Percentiles rank a stretch among this genome's conserved stretches.
Evolutionary conservation across 2,329 filamentous ascomycete genomes (phyloP).

Genomic region (Phialocephala subalpina): DNA sequence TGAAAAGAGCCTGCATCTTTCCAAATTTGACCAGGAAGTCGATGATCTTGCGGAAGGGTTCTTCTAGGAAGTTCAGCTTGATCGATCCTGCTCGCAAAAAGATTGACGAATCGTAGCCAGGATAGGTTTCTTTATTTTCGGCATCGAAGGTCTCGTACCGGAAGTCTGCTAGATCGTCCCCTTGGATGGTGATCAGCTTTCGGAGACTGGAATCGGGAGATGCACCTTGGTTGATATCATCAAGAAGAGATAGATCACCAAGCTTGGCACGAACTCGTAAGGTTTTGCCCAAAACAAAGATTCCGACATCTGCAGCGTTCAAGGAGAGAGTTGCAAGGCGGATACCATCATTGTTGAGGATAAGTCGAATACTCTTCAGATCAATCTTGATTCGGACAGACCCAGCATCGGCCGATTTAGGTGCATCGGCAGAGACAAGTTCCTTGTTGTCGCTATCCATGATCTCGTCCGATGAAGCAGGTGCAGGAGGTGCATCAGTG

Average conservation of each 20-base stretch:
- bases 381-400: conserved; percentile 91
- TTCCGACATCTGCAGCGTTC: conserved; percentile 88
- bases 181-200: conserved; percentile 91
- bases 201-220: conserved; percentile 82
- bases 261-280: conserved; percentile 89
- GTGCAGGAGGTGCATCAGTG: conserved; percentile 56
- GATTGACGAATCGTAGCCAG: conserved; percentile 93
- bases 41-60: conserved; percentile 97
- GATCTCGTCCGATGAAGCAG: conserved; percentile 37
- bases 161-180: conserved; percentile 95
- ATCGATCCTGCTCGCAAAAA: conserved; percentile 92
- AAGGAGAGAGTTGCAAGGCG: conserved; percentile 91
- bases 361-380: conserved; percentile 90
- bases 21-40: conserved; percentile 98
- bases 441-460: conserved; percentile 50
- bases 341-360: conserved; percentile 97
- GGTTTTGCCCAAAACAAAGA: conserved; percentile 84
- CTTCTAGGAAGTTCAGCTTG: conserved; percentile 96
- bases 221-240: conserved; percentile 93
- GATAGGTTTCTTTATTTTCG: conserved; percentile 74
- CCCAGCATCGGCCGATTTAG: conserved; percentile 32
- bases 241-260: conserved; percentile 86
- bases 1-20: conserved; percentile 99
- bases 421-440: conserved; percentile 5
- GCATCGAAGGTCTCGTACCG: conserved; percentile 95